phyloP scores from a whole-genome alignment of 352 stramenopile species.

The Globisporangium alternatum region DNA sequence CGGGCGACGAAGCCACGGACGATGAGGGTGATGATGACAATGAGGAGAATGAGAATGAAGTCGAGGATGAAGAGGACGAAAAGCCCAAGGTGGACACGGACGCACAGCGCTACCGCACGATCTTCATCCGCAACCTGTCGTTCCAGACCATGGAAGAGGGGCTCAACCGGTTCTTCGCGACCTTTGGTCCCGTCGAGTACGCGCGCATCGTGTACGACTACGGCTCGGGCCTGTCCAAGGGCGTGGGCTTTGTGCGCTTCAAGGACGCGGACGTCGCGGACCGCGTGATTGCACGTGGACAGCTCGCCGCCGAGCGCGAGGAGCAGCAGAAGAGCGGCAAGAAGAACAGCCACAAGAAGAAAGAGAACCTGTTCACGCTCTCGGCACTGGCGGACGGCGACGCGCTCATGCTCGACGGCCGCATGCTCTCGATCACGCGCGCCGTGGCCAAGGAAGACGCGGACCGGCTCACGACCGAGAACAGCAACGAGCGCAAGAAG shows the following conservation, averaged over 20 bases:
- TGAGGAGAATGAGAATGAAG: conserved; percentile 25
- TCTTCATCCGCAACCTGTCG: conserved; percentile 85
- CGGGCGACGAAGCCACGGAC: conserved; percentile 38
- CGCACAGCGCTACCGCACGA: conserved; percentile 71
- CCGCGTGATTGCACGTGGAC: conserved; percentile 50
- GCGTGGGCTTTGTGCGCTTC: conserved; percentile 84
- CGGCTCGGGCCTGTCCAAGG: conserved; percentile 76
- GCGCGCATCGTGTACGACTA: conserved; percentile 78
- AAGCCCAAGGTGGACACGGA: conserved; percentile 59
- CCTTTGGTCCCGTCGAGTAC: conserved; percentile 77
- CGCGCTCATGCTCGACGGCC: conserved; percentile 68
- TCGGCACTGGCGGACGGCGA: conserved; percentile 70
- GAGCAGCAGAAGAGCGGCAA: conserved; percentile 45
- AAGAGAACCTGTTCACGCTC: conserved; percentile 54
- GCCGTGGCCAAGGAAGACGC: conserved; percentile 73
- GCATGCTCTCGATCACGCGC: conserved; percentile 71
- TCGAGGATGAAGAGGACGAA: conserved; percentile 27
- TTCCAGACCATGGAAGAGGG: conserved; percentile 79
- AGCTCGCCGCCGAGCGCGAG: conserved; percentile 33
- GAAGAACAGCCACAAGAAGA: conserved; percentile 44
- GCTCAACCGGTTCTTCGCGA: conserved; percentile 67
- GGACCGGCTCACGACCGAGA: conserved; percentile 43
- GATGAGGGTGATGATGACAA: conserved; percentile 28
- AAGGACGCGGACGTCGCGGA: conserved; percentile 52
- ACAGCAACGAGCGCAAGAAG: conserved; percentile 53